Base-by-base conservation (phyloP, 208 protist genomes). In the Vickermania ingenoplastis region DNA sequence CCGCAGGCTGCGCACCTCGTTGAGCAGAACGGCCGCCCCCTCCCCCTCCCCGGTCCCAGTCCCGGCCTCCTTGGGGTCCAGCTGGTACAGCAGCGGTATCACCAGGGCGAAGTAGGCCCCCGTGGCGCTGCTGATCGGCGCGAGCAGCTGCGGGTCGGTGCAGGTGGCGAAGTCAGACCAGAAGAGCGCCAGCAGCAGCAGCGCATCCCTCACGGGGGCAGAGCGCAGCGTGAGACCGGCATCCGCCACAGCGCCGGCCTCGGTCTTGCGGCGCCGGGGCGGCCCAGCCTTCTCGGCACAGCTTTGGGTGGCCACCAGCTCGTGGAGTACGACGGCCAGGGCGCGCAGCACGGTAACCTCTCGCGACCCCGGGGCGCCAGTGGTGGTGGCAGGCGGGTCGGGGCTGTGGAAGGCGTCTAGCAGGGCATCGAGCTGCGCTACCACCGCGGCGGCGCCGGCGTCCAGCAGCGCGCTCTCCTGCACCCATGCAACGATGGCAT, bases 51-150 rank as follows among this genome's bases (percentile, higher is more conserved):
- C 36, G 1, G 26, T 0, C 17, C 28, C 22, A 24, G 63, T 69
- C 17, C 64, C 76, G 29, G 63, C 66, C 2, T 77, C 17, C 0
- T 68, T 41, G 2, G 65, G 57, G 5, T 70, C 69, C 28, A 65
- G 53, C 14, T 55, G 51, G 28, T 76, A 80, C 23, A 90, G 27
- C 2, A 57, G 36, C 1, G 57, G 65, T 11, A 82, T 53, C 2
- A 71, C 56, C 1, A 60, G 54, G 11, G 67, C 72, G 36, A 78
- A 67, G 61, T 56, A 36, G 0, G 26, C 22, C 50, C 83, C 79
- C 3, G 75, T 27, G 11, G 36, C 36, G 17, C 36, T 45, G 36
- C 36, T 45, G 36, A 45, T n/a, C 11, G 36, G 36, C 17, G 36
- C 36, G 11, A 45, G 11, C 36, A 45, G 36, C 17, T 17, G 36